Evolutionary conservation across 139 green algal genomes (phyloP), one percentile per base, ranked within the genome.

Genomic region (Pseudopediastrum boryanum): DNA sequence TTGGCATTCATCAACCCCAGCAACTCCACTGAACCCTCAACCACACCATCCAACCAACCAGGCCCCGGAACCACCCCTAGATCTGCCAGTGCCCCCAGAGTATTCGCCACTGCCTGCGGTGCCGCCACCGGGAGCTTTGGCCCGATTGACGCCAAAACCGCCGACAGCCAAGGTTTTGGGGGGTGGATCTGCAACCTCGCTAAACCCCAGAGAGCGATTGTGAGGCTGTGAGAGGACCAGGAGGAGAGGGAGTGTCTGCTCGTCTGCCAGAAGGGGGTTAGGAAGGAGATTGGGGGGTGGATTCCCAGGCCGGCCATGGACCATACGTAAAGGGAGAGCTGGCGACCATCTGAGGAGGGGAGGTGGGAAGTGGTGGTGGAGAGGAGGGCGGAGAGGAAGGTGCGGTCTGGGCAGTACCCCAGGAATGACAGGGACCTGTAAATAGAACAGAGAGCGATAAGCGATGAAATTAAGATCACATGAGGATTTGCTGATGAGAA

Each of bases 61-160:
- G 19, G 29, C 61, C 1, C 29, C 29, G 33, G 9, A 43, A 80
- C 73, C 43, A 44, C 43, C 5, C 33, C 31, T 6, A 54, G 65
- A 27, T 43, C 43, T 25, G 50, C 76, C 6, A 68, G 76, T 64
- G 76, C 76, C 36, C 56, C 68, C 25, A 75, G 41, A 33, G 51
- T 76, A 41, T 82, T 82, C 29, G 76, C 64, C 48, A 82, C 51
- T 38, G 64, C 64, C 51, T 82, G 76, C 19, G 39, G 69, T 50
- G 65, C 41, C 5, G 48, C 64, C 39, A 41, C 27, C 21, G 59
- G 65, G 36, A 82, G 62, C 42, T 29, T 33, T 29, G 46, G 36
- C 5, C 2, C n/a, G 19, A 39, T 71, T 10, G 31, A 39, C 3
- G 65, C 50, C 50, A 39, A 69, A 31, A 62, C 75, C 4, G 25